phyloP scores from a whole-genome alignment of 1,284 basidiomycete species.

The Trametes sp. region DNA sequence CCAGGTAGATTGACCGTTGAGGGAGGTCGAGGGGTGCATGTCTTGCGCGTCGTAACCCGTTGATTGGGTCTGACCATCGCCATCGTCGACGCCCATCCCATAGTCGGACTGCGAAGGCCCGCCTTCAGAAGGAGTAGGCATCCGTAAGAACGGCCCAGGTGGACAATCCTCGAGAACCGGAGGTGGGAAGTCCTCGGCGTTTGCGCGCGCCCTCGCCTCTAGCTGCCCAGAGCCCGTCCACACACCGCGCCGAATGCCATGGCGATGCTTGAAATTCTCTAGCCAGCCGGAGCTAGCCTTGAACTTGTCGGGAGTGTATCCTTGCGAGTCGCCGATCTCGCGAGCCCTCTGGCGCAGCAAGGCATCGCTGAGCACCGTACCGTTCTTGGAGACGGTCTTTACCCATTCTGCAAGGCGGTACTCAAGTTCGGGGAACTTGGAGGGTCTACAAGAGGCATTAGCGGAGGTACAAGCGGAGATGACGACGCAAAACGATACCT shows the following conservation, averaged over 20 bases:
- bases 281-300: slow-evolving; percentile 92
- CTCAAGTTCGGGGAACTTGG: slow-evolving; percentile 84
- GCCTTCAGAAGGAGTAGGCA: slow-evolving; percentile 6
- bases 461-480: slow-evolving; percentile 4
- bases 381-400: slow-evolving; percentile 49
- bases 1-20: slow-evolving; percentile 18
- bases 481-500: slow-evolving; percentile 55
- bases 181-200: slow-evolving; percentile 20
- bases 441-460: slow-evolving; percentile 53
- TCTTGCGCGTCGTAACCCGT: slow-evolving; percentile 4
- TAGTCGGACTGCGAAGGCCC: slow-evolving; percentile 13
- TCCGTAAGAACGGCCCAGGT: slow-evolving; percentile 4
- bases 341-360: slow-evolving; percentile 77
- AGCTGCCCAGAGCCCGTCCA: slow-evolving; percentile 51
- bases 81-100: slow-evolving; percentile 14
- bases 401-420: slow-evolving; percentile 51
- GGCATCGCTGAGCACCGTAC: slow-evolving; percentile 71
- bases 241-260: slow-evolving; percentile 72
- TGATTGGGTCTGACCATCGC: background rate
- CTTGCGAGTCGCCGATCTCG: slow-evolving; percentile 65
- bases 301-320: slow-evolving; percentile 76
- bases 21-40: slow-evolving; percentile 18
- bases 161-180: slow-evolving; percentile 5
- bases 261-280: slow-evolving; percentile 89
- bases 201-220: slow-evolving; percentile 20